phyloP scores from a whole-genome alignment of 345 rosid genomes.

The Euphorbia pulcherrima region DNA sequence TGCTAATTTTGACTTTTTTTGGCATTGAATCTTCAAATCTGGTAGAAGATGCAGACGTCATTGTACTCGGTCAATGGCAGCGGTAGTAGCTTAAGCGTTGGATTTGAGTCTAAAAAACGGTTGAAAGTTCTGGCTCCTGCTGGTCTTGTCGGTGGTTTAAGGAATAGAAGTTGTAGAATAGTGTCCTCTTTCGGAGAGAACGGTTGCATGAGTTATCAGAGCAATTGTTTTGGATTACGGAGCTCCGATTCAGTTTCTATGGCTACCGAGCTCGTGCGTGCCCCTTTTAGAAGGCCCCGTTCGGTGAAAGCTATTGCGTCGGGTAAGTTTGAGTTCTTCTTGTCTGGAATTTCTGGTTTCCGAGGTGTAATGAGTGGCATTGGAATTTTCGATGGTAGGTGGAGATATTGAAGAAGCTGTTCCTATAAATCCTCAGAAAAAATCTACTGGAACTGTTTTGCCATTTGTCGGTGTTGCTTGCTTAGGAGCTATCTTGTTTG shows the following conservation, averaged over 20 bases:
- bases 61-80: constrained; percentile 36
- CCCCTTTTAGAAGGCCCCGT: constrained; percentile 39
- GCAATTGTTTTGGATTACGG: constrained; percentile 36
- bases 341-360: not conserved
- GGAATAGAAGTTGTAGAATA: constrained; percentile 14
- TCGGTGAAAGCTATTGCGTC: constrained; percentile 56
- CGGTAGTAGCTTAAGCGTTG: constrained; percentile 20
- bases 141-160: constrained; percentile 15
- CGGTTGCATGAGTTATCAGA: constrained; percentile 23
- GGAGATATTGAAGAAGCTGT: constrained; percentile 59
- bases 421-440: constrained; percentile 33
- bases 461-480: constrained; percentile 94
- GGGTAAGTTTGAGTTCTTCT: constrained; percentile 45
- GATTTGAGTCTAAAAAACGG: constrained; percentile 37
- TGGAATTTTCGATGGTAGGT: constrained; percentile 36
- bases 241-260: constrained; percentile 30
- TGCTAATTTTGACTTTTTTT: constrained; percentile 5
- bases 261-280: constrained; percentile 65
- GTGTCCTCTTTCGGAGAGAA: constrained; percentile 16
- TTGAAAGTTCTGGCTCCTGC: constrained; percentile 12
- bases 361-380: not conserved
- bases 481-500: constrained; percentile 90
- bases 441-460: constrained; percentile 69
- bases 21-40: constrained; percentile 22
- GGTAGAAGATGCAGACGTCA: constrained; percentile 49